Evolutionary conservation across 345 rosid species (phyloP).

Genomic region (Salix brachista): DNA sequence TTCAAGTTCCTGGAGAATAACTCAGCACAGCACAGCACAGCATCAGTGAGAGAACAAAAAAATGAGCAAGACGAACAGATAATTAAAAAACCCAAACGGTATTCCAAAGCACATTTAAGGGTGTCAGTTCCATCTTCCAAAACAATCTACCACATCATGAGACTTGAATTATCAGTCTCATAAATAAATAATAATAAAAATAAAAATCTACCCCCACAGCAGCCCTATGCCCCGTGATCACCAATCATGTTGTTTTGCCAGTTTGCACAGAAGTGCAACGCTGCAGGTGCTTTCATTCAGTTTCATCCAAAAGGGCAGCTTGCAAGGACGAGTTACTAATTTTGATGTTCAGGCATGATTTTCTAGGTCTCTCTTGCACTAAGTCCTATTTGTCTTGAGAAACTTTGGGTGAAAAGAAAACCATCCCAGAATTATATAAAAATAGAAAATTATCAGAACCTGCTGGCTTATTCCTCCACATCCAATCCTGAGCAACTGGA

Average conservation of each 20-base stretch:
- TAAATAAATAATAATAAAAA: too few relatives aligned
- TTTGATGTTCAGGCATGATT: too few relatives aligned
- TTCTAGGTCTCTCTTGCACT: too few relatives aligned
- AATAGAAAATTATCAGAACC: slow-evolving; percentile 37
- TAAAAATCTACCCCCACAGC: background rate
- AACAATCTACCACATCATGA: background rate
- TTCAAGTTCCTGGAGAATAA: slow-evolving; percentile 33
- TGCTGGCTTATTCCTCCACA: slow-evolving; percentile 76
- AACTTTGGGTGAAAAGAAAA: background rate
- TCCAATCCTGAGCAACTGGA: slow-evolving; percentile 56
- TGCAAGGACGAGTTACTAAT: too few relatives aligned
- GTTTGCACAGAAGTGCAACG: too few relatives aligned
- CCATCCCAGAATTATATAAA: background rate
- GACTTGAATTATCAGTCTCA: background rate
- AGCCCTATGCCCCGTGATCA: background rate
- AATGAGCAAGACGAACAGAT: background rate
- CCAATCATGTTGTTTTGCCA: background rate
- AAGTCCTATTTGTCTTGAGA: background rate
- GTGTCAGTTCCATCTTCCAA: background rate
- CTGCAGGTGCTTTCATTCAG: background rate
- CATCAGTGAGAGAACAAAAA: background rate
- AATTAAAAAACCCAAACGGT: background rate
- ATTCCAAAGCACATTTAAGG: background rate
- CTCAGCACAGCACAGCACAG: background rate
- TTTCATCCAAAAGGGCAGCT: background rate